A percentile compares a stretch with the other conserved stretches of the same genome.
phyloP scores from a whole-genome alignment of 192 early-diverging fungal species.

The Funneliformis mosseae region DNA sequence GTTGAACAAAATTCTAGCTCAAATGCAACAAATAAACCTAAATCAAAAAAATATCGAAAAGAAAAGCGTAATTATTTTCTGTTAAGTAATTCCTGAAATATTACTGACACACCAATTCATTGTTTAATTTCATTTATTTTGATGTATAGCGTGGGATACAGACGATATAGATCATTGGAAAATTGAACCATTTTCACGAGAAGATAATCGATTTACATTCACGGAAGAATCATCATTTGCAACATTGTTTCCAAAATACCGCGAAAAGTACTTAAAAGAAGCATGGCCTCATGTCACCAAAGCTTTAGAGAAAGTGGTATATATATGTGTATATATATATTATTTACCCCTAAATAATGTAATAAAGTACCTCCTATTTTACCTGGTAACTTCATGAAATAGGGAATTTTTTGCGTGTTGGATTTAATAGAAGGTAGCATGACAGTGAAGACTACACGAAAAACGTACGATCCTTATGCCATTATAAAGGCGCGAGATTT shows the following conservation, averaged over 20 bases:
- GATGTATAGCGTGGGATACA: slow-evolving; percentile 76
- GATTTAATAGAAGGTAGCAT: slow-evolving; percentile 97
- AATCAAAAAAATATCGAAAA: slow-evolving; percentile 24
- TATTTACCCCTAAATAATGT: not conserved
- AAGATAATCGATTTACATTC: slow-evolving; percentile 71
- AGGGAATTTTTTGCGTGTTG: slow-evolving; percentile 87
- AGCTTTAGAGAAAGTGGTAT: slow-evolving; percentile 74
- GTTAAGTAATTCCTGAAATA: not conserved
- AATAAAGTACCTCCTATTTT: not conserved
- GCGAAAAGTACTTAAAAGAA: slow-evolving; percentile 91
- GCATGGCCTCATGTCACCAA: slow-evolving; percentile 88
- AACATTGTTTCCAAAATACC: slow-evolving; percentile 97
- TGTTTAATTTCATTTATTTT: not conserved
- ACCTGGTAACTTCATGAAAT: not conserved
- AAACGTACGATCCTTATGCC: slow-evolving; percentile 93
- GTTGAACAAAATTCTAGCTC: not conserved
- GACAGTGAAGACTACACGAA: slow-evolving; percentile 96
- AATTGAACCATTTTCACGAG: slow-evolving; percentile 82
- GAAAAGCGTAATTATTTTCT: not conserved
- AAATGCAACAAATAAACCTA: not conserved
- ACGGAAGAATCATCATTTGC: slow-evolving; percentile 97
- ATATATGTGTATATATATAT: not conserved
- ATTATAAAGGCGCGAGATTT: slow-evolving; percentile 94
- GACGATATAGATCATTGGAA: slow-evolving; percentile 95
- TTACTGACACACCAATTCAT: not conserved